Evolutionary conservation across 176 grass and related monocot genomes (phyloP), one percentile per base, ranked within the genome.

Genomic region (Tillandsia leiboldiana): DNA sequence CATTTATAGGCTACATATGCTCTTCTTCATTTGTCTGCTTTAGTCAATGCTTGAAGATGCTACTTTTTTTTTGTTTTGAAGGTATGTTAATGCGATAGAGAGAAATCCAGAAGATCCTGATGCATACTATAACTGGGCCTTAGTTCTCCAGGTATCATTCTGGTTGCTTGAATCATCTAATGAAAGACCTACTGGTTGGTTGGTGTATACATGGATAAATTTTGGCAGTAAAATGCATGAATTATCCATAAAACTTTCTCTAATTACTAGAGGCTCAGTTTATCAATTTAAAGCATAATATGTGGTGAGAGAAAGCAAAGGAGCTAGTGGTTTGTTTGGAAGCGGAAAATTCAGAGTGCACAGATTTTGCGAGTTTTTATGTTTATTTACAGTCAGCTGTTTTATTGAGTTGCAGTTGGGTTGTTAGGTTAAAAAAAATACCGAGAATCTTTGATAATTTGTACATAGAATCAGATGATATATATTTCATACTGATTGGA

Each of bases 91-190:
- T 82, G 87, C 95, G 73, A 99, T 90, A 82, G 90, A 99, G 78
- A 90, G 84, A 80, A 99, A 99, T 88, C 80, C 87, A 15, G 87
- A 94, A 53, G 95, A 99, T 26, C 95, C 90, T 62, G 90, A 99
- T 79, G 95, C 95, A 64, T 92, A 94, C 74, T 99, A 99, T 76
- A 99, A 99, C 50, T 99, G 95, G 95, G 95, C 95, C 66, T 82
- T 99, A 69, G 95, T 99, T 53, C 89, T 99, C 53, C 95, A 99
- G 90, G 95, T 99, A 80, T 56, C 64, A 42, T 49, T 51, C 10
- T 65, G 20, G 26, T 69, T 77, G 12, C 3, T 17, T 63, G 11
- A 64, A 53, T 29, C 17, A 20, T 11, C 22, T 48, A 54, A 75
- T 77, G 13, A 26, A 10, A 71, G 26, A 14, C 75, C 62, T 26